Evolutionary conservation across 2,329 filamentous ascomycete species (phyloP).

Genomic region (Monosporascus sp.): DNA sequence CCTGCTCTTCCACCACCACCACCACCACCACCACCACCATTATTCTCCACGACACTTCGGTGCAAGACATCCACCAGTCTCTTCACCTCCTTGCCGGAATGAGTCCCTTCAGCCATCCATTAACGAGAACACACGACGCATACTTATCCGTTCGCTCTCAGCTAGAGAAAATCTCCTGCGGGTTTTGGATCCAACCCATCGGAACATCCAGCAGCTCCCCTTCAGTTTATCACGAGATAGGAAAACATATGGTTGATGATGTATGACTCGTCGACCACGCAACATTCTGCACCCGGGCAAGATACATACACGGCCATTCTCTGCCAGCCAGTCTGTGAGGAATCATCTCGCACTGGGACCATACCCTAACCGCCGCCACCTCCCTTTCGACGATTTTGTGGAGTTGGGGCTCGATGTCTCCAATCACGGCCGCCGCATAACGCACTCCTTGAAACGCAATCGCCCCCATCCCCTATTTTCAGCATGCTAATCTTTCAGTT

Average conservation of each 20-base stretch:
- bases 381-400: neutral
- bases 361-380: neutral
- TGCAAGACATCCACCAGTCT: no score
- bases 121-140: no score
- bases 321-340: neutral
- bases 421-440: neutral
- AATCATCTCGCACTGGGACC: neutral
- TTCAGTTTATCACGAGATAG: no score
- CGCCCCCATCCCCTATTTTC: neutral
- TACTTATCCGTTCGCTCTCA: no score
- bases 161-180: no score
- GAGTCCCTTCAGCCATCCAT: no score
- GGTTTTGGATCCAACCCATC: no score
- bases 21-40: neutral
- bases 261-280: conserved; percentile 22
- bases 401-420: neutral
- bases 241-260: neutral
- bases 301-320: neutral
- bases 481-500: neutral
- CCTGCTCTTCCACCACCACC: neutral
- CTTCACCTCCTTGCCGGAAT: no score
- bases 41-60: no score
- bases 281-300: conserved; percentile 4
- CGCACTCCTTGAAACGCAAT: neutral
- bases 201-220: no score